phyloP scores from a whole-genome alignment of 805 yeast genomes.

The Metschnikowia sp. region DNA sequence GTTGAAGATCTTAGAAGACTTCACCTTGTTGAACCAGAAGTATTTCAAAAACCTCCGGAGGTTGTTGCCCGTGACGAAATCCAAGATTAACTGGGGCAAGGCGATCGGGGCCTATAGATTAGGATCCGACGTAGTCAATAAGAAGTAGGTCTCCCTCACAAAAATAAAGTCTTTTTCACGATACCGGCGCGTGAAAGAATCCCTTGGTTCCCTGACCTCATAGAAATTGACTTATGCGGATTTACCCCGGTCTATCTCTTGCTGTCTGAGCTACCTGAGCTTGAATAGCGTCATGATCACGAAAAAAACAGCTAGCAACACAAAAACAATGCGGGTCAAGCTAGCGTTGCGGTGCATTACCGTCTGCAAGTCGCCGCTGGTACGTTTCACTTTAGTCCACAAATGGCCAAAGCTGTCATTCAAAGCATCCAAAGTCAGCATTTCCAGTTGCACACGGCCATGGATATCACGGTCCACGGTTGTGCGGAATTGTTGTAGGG shows the following conservation, averaged over 20 bases:
- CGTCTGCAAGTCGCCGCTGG: conserved; percentile 37
- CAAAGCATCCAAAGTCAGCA: conserved; percentile 35
- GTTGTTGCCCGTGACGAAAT: conserved; percentile 85
- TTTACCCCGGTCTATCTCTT: too few species aligned
- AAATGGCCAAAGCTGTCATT: conserved; percentile 37
- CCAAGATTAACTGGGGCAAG: conserved; percentile 92
- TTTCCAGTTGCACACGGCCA: conserved; percentile 39
- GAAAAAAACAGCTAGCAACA: conserved; percentile 31
- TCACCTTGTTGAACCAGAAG: conserved; percentile 70
- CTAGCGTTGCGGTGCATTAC: conserved; percentile 43
- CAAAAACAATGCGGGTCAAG: conserved; percentile 35
- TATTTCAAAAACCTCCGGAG: conserved; percentile 84
- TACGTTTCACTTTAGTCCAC: conserved; percentile 37
- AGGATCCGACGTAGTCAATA: conserved; percentile 69
- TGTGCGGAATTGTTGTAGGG: conserved; percentile 39
- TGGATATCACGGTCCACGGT: conserved; percentile 43
- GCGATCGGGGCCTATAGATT: conserved; percentile 86
- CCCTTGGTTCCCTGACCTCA: too few species aligned
- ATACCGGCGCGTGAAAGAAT: too few species aligned
- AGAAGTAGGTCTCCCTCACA: conserved; percentile 9
- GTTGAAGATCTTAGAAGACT: conserved; percentile 54
- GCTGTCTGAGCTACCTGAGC: conserved; percentile 19
- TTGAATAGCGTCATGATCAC: conserved; percentile 39
- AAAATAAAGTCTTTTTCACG: neutral
- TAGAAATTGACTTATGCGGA: too few species aligned